Conservation (phyloP, 2,329 filamentous ascomycete genomes). For the Sarocladium brachiariae region DNA sequence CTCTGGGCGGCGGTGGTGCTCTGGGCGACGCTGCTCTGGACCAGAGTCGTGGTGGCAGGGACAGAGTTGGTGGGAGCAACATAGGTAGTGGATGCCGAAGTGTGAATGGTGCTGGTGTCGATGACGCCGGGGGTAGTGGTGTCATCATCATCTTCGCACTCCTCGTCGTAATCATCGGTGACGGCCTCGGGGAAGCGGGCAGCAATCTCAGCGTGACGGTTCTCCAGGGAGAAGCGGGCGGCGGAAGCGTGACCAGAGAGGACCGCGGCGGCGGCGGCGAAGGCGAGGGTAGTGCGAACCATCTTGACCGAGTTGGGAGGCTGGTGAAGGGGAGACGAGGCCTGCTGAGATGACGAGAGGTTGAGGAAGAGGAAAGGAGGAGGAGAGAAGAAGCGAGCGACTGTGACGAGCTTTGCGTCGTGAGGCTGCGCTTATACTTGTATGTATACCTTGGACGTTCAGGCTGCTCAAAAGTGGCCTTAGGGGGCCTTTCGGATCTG, state of each 20-base stretch:
- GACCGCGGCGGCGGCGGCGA: constrained; percentile 1
- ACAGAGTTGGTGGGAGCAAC: constrained; percentile 10
- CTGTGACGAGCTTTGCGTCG: constrained; percentile 6
- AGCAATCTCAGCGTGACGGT: neutral
- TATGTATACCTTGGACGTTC: no score
- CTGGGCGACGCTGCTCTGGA: no score
- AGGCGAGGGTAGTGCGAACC: constrained; percentile 8
- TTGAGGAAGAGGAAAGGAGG: neutral
- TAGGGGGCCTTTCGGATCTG: neutral
- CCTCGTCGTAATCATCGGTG: neutral
- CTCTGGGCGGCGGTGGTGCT: no score
- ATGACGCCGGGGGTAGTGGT: constrained; percentile 1
- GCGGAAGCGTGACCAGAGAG: constrained; percentile 8
- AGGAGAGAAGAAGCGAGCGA: neutral
- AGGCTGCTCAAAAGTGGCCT: neutral
- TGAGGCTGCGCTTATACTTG: constrained; percentile 5
- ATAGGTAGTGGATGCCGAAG: constrained; percentile 3
- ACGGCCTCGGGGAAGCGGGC: neutral
- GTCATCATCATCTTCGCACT: constrained; percentile 13
- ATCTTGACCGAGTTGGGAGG: constrained; percentile 1
- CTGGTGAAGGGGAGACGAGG: neutral
- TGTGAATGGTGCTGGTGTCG: neutral
- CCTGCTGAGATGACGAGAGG: no score
- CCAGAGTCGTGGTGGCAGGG: constrained; percentile 11
- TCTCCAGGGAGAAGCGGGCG: constrained; percentile 8